A percentile compares a stretch with the other conserved stretches of the same genome.
phyloP scores from a whole-genome alignment of 768 basidiomycete genomes.

The Macrolepiota albuminosa region DNA sequence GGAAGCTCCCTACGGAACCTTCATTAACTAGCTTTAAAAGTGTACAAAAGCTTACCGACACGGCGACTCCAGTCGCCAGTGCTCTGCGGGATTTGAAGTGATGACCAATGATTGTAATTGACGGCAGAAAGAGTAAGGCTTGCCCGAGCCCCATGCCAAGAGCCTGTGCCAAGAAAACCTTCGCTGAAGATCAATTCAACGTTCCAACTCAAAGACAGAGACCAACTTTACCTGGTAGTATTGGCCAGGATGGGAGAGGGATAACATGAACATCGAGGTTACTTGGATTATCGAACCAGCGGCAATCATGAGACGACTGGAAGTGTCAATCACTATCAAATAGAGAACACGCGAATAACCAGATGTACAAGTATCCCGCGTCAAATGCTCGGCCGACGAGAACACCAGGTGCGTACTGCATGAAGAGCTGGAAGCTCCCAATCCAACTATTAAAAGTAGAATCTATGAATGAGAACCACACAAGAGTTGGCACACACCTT shows the following conservation, averaged over 20 bases:
- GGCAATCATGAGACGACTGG: constrained; percentile 31
- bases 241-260: constrained; percentile 31
- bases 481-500: constrained; percentile 22
- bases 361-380: constrained; percentile 40
- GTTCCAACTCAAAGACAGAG: neutral
- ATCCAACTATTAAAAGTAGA: constrained; percentile 35
- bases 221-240: constrained; percentile 38
- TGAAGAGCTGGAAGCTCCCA: constrained; percentile 43
- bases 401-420: constrained; percentile 37
- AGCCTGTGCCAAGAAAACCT: constrained; percentile 51
- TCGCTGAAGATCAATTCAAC: constrained; percentile 5
- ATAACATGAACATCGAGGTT: constrained; percentile 39
- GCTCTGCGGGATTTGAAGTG: constrained; percentile 37
- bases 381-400: constrained; percentile 41
- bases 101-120: constrained; percentile 41
- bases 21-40: neutral
- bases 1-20: constrained; percentile 30
- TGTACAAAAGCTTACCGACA: constrained; percentile 35
- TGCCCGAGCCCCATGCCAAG: constrained; percentile 51
- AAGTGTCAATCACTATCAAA: constrained; percentile 13
- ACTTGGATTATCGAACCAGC: constrained; percentile 32
- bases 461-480: neutral
- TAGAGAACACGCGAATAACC: constrained; percentile 13
- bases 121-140: constrained; percentile 46
- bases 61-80: constrained; percentile 32